Evolutionary conservation across 1,284 basidiomycete genomes (phyloP), one percentile per base, ranked within the genome.

Genomic region (Cystobasidium sp.): DNA sequence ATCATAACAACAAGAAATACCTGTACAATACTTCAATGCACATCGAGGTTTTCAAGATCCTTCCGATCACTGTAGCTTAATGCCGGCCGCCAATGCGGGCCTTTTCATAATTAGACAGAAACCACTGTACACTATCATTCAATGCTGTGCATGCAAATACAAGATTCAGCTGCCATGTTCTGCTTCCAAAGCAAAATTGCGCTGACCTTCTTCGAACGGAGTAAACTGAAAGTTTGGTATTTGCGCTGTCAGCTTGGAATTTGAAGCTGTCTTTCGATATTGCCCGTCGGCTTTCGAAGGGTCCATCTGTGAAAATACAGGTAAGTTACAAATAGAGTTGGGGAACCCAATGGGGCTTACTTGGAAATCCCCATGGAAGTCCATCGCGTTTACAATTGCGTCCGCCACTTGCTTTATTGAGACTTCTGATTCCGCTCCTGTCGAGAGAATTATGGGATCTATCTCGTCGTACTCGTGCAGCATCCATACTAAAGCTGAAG

Each of bases 241-340:
- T 52, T 90, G 83, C 24, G 83, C 83, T 44, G 91, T 81, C 6
- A 95, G 84, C 82, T 93, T 94, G 80, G 87, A 88, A 83, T 96
- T 96, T 55, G 91, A 92, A n/a, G 93, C 93, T 0, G 93, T 92
- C 84, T 95, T 95, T 78, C 93, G 89, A 86, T 89, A 93, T 82
- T 96, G 93, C 1, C 93, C 93, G 79, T 96, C 92, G 1, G 91
- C 78, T 68, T 82, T 83, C 20, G 81, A 76, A 0, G 79, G 78
- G 78, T 84, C 84, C 70, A 82, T 83, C 83, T 84, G 72, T 12
- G 3, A 56, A 1, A 0, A 56, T 37, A 6, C 8, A 7, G 1
- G 6, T 68, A 16, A 68, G 53, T 68, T 39, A 39, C 37, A 37
- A 1, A 0, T 18, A 5, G 46, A 69, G n/a, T 14, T 52, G 9